phyloP scores from a whole-genome alignment of 2,329 filamentous ascomycete genomes.

The Colletotrichum siamense region DNA sequence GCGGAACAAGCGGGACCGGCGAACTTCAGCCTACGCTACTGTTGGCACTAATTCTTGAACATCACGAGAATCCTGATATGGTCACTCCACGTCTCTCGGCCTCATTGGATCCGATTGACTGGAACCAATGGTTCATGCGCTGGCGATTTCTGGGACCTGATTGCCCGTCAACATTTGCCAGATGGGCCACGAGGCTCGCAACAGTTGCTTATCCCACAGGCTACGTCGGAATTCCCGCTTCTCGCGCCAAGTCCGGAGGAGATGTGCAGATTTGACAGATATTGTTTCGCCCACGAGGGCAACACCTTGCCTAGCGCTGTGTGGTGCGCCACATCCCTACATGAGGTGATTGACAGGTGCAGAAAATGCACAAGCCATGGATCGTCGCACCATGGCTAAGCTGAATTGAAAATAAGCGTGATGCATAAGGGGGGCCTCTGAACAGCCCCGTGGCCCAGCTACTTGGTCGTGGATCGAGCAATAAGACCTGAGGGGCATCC shows the following conservation, averaged over 20 bases:
- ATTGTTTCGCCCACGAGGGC: background rate
- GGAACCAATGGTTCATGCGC: background rate
- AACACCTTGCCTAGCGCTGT: background rate
- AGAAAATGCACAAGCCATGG: background rate
- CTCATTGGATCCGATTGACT: background rate
- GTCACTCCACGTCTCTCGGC: background rate
- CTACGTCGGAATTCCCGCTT: background rate
- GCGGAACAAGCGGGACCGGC: background rate
- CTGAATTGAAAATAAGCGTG: background rate
- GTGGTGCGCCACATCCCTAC: background rate
- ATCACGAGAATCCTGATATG: conserved; percentile 2
- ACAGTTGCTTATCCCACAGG: background rate
- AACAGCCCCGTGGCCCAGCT: background rate
- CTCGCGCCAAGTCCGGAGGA: background rate
- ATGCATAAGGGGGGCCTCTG: background rate
- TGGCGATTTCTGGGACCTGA: background rate
- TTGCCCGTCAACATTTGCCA: background rate
- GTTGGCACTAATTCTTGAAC: background rate
- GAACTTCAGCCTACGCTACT: background rate
- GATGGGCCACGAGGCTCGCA: background rate
- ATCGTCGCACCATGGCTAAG: background rate
- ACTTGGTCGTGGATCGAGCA: background rate
- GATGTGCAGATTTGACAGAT: background rate
- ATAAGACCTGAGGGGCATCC: conserved; percentile 12
- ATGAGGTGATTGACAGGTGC: background rate